phyloP scores from a whole-genome alignment of 148 eudicot species.

The Amaranthus palmeri region DNA sequence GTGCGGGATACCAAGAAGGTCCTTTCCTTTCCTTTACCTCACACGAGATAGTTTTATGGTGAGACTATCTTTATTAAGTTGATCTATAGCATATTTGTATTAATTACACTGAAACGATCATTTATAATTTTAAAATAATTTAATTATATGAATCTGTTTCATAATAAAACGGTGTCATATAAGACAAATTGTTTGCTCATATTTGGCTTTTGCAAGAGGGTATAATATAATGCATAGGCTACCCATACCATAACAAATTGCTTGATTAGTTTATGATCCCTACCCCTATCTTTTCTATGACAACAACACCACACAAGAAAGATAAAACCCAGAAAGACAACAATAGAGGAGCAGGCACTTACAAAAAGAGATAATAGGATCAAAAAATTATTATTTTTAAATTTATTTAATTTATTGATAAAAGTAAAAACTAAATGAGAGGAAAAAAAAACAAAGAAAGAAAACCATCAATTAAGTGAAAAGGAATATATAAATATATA shows the following conservation, averaged over 20 bases:
- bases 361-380: constrained; percentile 14
- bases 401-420: constrained; percentile 7
- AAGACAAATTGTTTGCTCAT: constrained; percentile 6
- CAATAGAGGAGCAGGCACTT: constrained; percentile 25
- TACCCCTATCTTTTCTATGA: constrained; percentile 23
- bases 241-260: background rate
- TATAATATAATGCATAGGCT: background rate
- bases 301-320: constrained; percentile 12
- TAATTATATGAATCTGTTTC: too few species aligned
- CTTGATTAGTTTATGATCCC: constrained; percentile 2
- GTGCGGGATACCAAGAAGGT: too few species aligned
- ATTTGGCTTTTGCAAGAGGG: background rate
- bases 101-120: too few species aligned
- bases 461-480: constrained; percentile 23
- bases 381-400: background rate
- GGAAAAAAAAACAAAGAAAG: background rate
- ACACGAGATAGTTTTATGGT: too few species aligned
- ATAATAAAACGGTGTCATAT: too few species aligned
- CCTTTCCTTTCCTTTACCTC: too few species aligned
- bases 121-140: too few species aligned
- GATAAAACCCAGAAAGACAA: background rate
- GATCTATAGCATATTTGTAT: too few species aligned
- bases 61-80: too few species aligned
- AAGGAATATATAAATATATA: background rate
- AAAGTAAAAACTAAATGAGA: too few species aligned